Conservation (phyloP, 2,329 filamentous ascomycete genomes). For the Ophiocordyceps unilateralis region DNA sequence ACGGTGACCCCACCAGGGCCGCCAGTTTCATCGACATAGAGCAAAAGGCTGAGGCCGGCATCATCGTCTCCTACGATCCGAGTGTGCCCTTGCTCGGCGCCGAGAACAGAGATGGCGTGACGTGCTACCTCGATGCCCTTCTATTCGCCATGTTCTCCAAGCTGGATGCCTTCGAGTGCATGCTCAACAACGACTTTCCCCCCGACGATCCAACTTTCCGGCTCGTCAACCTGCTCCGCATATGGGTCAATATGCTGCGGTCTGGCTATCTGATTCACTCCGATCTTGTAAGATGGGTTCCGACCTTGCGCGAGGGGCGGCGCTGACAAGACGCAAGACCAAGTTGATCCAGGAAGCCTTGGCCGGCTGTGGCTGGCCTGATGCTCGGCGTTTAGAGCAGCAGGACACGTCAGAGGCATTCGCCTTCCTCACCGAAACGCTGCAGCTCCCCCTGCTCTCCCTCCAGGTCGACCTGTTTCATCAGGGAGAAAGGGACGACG, state of each 20-base stretch:
- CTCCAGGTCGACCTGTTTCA: slow-evolving; percentile 92
- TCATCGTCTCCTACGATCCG: slow-evolving; percentile 59
- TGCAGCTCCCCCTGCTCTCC: slow-evolving; percentile 74
- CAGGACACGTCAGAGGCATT: slow-evolving; percentile 96
- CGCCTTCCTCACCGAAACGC: slow-evolving; percentile 77
- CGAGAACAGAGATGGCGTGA: slow-evolving; percentile 69
- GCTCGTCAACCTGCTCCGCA: slow-evolving; percentile 58
- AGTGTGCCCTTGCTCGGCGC: slow-evolving; percentile 62
- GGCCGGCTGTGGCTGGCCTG: slow-evolving; percentile 74
- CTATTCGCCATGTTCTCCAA: slow-evolving; percentile 93
- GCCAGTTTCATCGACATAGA: slow-evolving; percentile 62
- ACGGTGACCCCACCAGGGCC: slow-evolving; percentile 56
- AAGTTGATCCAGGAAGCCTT: slow-evolving; percentile 67
- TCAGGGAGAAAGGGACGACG: slow-evolving; percentile 65
- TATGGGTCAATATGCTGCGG: slow-evolving; percentile 89
- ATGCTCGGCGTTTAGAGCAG: slow-evolving; percentile 60
- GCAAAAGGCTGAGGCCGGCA: slow-evolving; percentile 65
- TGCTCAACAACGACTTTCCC: slow-evolving; percentile 64
- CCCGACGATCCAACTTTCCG: slow-evolving; percentile 50
- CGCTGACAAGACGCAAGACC: slow-evolving; percentile 35
- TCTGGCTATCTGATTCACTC: slow-evolving; percentile 70
- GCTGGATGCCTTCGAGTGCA: slow-evolving; percentile 79
- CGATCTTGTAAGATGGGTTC: slow-evolving; percentile 49
- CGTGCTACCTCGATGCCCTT: slow-evolving; percentile 85
- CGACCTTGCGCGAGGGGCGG: not conserved